Percentiles rank a stretch among this genome's conserved stretches.
These are phyloP conservation scores for Mucor velutinosus DNA, from an alignment of 371 early-diverging fungal species.

Conservation along the genomic window DNA sequence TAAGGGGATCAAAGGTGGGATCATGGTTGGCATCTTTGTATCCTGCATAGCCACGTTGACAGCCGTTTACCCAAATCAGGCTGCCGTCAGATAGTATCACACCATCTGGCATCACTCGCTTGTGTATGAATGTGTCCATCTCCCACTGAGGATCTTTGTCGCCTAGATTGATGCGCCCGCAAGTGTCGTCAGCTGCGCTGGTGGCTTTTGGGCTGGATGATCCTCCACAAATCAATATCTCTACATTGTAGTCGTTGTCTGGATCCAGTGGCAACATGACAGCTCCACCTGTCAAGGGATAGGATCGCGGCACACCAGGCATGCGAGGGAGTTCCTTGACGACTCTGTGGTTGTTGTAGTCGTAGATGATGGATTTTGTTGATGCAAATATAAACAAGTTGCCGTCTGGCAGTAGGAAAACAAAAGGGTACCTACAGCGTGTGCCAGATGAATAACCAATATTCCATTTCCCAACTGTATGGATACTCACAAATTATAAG, in stretches of 20 bases:
- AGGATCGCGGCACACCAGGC: constrained; percentile 59
- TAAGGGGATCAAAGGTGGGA: constrained; percentile 59
- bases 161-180: constrained; percentile 58
- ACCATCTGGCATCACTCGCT: constrained; percentile 68
- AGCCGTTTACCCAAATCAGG: constrained; percentile 63
- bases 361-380: constrained; percentile 52
- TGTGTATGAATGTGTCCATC: constrained; percentile 59
- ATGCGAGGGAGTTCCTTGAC: constrained; percentile 55
- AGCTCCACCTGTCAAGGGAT: constrained; percentile 64
- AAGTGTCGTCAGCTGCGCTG: constrained; percentile 45
- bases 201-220: constrained; percentile 42
- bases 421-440: constrained; percentile 44
- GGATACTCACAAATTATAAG: constrained; percentile 49
- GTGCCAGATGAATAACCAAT: too few species aligned
- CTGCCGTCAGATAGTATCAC: constrained; percentile 64
- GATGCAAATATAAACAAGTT: constrained; percentile 62
- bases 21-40: constrained; percentile 49
- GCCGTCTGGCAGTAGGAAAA: constrained; percentile 54
- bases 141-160: constrained; percentile 57
- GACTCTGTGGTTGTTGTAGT: constrained; percentile 48
- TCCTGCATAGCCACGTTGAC: constrained; percentile 65
- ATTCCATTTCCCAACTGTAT: neutral
- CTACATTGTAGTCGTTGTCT: constrained; percentile 58
- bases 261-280: constrained; percentile 63
- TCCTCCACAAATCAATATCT: constrained; percentile 68